Evolutionary conservation across 1,284 basidiomycete species (phyloP), one percentile per base, ranked within the genome.

Genomic region (Papiliotrema terrestris): DNA sequence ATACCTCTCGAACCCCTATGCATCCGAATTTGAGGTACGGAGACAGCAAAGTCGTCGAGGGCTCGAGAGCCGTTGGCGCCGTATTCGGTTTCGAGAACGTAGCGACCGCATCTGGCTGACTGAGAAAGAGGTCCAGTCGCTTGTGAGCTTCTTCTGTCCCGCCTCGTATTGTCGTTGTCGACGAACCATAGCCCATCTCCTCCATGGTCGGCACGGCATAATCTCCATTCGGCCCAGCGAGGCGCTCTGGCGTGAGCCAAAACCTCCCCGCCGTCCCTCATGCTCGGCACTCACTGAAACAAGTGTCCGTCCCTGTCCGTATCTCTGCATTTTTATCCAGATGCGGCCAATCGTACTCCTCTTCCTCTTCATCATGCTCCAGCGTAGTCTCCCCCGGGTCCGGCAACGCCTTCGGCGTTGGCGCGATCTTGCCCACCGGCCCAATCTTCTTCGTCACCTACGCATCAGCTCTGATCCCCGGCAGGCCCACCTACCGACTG

Each of bases 21-120:
- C 79, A 80, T 22, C 81, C 81, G 57, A 83, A 82, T 57, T 82
- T 82, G 51, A 80, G 63, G 61, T 79, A 78, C 0, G 79, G 77
- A 15, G 72, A 75, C 13, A 80, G 65, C 8, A 78, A 61, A 2
- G 79, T 81, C n/a, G 78, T 78, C 38, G 65, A 59, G 2, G 78
- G 78, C 61, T 79, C 77, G 48, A 78, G 71, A 8, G 70, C 72
- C 8, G 78, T 78, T 6, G 79, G 79, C 14, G 72, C 71, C 1
- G 81, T 80, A 54, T 78, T 71, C 8, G 81, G 79, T 66, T 83
- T 83, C 25, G 78, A 76, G 65, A 83, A 82, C 17, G 71, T 74
- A 6, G 78, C 77, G 14, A 80, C 75, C 53, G 74, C 69, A 22
- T 65, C 63, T 37, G 63, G 61, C 54, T 80, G 72, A 22, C 71